Evolutionary conservation across 176 grass and related monocot species (phyloP), one percentile per base, ranked within the genome.

Genomic region (Oryza australiensis): DNA sequence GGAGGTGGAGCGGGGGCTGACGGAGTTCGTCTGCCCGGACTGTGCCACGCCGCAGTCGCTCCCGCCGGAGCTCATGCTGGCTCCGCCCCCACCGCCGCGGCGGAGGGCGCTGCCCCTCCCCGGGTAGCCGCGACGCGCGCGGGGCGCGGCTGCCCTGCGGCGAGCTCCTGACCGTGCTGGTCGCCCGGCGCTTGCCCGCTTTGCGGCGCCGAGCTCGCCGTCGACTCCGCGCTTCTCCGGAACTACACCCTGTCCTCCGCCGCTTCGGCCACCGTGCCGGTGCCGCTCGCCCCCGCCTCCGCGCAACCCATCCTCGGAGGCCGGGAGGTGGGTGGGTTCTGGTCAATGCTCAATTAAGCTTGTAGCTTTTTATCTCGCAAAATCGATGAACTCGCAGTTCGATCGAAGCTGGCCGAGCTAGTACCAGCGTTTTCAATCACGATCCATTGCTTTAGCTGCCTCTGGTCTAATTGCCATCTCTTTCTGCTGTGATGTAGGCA

Each of bases 41-140:
- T 93, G 91, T 81, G 70, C 48, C 32, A 89, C 71, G 38, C 79
- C 84, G 59, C 87, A 92, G 63, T 60, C 79, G 40, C 91, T 93
- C 2, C 84, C 91, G 12, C 91, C 80, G 18, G 91, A 93, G 42
- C 91, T 93, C 75, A 87, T 93, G 84, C 81, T 84, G 6, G 26
- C n/a, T n/a, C n/a, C 74, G 42, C 75, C 76, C 14, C 73, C 86
- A 43, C 90, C 53, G 3, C 46, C 46, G 4, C 14, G 46, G 46
- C 13, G 15, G 46, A 79, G 41, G 76, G 76, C 76, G 18, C 40
- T 79, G 64, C 76, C 62, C 15, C 81, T 88, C 0, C 86, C 86
- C 1, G 76, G 80, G 51, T 43, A 5, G 34, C 46, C 38, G 46
- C 15, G 46, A 49, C 46, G 46, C 46, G 46, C 15, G 46, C 15